Evolutionary conservation across 768 basidiomycete genomes (phyloP), one percentile per base, ranked within the genome.

Genomic region (Mycena floridula): DNA sequence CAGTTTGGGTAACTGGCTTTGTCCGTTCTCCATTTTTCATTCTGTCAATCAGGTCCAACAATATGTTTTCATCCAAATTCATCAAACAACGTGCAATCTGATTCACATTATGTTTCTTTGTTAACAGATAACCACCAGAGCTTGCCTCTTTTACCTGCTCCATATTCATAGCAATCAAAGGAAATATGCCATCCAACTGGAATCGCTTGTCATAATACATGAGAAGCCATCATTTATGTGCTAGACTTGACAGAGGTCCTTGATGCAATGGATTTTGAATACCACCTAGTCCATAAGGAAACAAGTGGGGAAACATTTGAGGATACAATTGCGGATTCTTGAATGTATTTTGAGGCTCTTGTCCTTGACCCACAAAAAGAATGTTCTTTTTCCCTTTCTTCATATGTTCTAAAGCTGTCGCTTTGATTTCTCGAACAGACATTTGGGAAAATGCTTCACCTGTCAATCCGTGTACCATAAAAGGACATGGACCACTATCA

Each of bases 401-500:
- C 32, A 36, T n/a, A 21, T 43, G 41, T 7, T 25, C 20, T 13
- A 54, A 7, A 0, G 52, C 54, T 7, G 45, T 37, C 12, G 43
- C 43, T 4, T 40, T 28, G 7, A 38, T 40, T 18, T 37, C 22
- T 16, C 25, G 25, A 4, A 47, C 25, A 0, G 30, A 12, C 22
- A 49, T 46, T 7, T 45, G 37, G 21, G 35, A 15, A 18, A 55
- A 37, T 23, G 54, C 40, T 23, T 54, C 45, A 3, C 49, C 59
- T 27, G 54, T 52, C 3, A 65, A 11, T 22, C 58, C 55, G 51
- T 61, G 57, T 4, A 64, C 54, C n/a, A 51, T 40, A 44, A 64
- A 61, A 0, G 61, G 50, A 46, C 32, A 35, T 18, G 13, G 15
- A 7, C 32, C 32, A 15, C 18, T 18, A 15, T 35, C 32, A 3